Percentiles rank a stretch among this genome's conserved stretches.
These are phyloP conservation scores for Grigorovia yakushimaensis DNA, from an alignment of 805 yeast genomes.

Conservation along the genomic window DNA sequence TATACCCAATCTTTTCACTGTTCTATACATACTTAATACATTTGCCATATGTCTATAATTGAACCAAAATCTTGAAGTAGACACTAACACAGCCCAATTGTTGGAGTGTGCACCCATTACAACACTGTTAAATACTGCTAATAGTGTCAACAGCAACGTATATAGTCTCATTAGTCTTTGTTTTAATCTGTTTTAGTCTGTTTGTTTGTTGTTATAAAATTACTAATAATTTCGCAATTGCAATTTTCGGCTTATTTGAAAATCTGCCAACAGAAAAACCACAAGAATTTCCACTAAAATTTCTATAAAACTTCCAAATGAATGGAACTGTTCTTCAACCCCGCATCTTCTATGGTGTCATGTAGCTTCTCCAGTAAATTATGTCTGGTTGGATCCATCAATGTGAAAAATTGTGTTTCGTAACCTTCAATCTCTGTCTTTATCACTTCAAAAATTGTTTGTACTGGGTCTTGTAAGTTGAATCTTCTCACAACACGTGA, in stretches of 20 bases:
- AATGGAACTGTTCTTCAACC: conserved; percentile 72
- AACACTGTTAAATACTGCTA: neutral
- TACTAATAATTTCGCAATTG: no score
- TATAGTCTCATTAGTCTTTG: neutral
- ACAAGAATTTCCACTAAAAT: no score
- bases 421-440: conserved; percentile 45
- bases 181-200: no score
- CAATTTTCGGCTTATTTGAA: no score
- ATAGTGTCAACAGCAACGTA: neutral
- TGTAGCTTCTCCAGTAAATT: conserved; percentile 47
- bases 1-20: conserved; percentile 90
- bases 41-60: conserved; percentile 97
- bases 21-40: conserved; percentile 85
- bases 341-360: conserved; percentile 58
- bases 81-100: conserved; percentile 80
- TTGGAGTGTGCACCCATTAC: conserved; percentile 39
- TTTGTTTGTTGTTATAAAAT: no score
- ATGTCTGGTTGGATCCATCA: conserved; percentile 45
- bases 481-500: conserved; percentile 68
- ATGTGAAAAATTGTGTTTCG: conserved; percentile 39
- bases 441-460: conserved; percentile 51
- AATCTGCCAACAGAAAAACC: no score
- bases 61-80: conserved; percentile 97
- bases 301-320: conserved; percentile 42
- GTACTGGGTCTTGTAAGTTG: conserved; percentile 44